Percentiles rank a stretch among this genome's conserved stretches.
Conservation (phyloP, 2,329 filamentous ascomycete species). For the Fusarium fracticaudum region DNA sequence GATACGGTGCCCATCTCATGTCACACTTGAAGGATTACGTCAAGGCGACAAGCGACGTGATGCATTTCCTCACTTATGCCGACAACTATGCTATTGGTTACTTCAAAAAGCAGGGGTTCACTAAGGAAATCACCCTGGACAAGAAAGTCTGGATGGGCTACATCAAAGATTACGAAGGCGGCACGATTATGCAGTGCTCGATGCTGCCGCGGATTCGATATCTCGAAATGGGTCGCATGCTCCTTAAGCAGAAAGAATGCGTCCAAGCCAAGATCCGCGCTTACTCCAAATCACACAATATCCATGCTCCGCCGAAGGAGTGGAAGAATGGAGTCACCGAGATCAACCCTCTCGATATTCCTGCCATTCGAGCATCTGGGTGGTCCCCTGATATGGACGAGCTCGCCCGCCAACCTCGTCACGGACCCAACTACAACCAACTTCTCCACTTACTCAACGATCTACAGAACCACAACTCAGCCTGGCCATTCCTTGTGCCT, state of each 20-base stretch:
- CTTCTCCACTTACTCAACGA: conserved; percentile 93
- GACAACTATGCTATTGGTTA: conserved; percentile 99
- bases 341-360: conserved; percentile 87
- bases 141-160: conserved; percentile 98
- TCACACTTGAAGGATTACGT: conserved; percentile 98
- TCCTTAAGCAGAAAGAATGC: conserved; percentile 96
- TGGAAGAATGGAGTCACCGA: conserved; percentile 80
- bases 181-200: conserved; percentile 98
- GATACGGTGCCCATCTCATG: conserved; percentile 98
- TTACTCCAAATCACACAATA: conserved; percentile 86
- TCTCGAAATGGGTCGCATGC: conserved; percentile 90
- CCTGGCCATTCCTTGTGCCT: conserved; percentile 94
- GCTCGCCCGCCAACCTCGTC: conserved; percentile 90
- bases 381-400: conserved; percentile 99
- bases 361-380: conserved; percentile 88
- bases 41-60: conserved; percentile 94
- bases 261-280: conserved; percentile 95
- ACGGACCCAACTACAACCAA: conserved; percentile 96
- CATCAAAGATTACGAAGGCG: conserved; percentile 99
- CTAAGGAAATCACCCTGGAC: conserved; percentile 95
- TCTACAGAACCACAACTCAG: conserved; percentile 90
- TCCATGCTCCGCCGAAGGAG: conserved; percentile 84
- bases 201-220: conserved; percentile 97
- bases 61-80: conserved; percentile 98
- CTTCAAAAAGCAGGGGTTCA: conserved; percentile 99